phyloP scores from a whole-genome alignment of 2,329 filamentous ascomycete genomes.

The Exophiala sp. region DNA sequence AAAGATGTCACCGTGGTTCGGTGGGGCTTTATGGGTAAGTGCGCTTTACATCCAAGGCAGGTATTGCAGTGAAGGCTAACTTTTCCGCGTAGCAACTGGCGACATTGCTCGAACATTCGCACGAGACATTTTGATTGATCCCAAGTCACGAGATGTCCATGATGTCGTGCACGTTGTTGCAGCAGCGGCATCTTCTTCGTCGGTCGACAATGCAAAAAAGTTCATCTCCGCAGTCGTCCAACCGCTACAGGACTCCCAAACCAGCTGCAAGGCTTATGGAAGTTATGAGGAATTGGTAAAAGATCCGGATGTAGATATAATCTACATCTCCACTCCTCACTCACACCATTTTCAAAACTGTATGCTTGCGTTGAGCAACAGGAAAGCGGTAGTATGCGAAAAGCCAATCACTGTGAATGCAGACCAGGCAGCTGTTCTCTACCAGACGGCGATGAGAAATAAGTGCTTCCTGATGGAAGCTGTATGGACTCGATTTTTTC shows the following conservation, averaged over 20 bases:
- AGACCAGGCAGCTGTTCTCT: constrained; percentile 67
- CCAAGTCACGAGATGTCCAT: constrained; percentile 63
- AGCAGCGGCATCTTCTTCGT: constrained; percentile 75
- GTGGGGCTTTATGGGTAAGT: too few relatives aligned
- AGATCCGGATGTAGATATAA: constrained; percentile 73
- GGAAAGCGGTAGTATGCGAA: constrained; percentile 85
- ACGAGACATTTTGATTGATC: constrained; percentile 73
- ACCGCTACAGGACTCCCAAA: constrained; percentile 37
- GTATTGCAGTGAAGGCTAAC: too few relatives aligned
- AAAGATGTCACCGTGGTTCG: too few relatives aligned
- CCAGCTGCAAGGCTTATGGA: constrained; percentile 66
- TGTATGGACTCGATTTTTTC: constrained; percentile 40
- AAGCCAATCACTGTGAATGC: constrained; percentile 86
- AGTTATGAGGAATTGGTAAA: constrained; percentile 77
- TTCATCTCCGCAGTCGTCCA: constrained; percentile 70
- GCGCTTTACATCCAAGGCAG: too few relatives aligned
- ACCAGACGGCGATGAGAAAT: constrained; percentile 55
- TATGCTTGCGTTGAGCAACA: constrained; percentile 73
- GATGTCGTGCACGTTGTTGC: constrained; percentile 74
- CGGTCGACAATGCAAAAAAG: constrained; percentile 61
- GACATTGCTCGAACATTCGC: constrained; percentile 58
- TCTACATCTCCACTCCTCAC: constrained; percentile 87
- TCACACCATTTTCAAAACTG: constrained; percentile 90
- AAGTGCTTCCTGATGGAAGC: constrained; percentile 76
- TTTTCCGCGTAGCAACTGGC: constrained; percentile 34